phyloP scores from a whole-genome alignment of 805 yeast genomes.

The Candida chilensis region DNA sequence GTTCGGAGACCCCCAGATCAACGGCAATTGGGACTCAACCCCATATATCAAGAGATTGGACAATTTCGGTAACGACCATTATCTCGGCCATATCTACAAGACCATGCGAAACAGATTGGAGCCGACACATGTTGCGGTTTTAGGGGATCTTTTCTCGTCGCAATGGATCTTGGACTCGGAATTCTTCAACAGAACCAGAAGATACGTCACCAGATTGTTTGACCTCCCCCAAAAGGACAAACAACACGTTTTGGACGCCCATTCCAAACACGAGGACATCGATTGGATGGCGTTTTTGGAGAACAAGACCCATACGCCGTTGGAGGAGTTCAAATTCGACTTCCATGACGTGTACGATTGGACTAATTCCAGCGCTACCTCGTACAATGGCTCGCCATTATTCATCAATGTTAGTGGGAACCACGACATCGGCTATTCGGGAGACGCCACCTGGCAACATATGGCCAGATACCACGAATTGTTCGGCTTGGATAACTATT shows the following conservation, averaged over 20 bases:
- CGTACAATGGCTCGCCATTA: slow-evolving; percentile 42
- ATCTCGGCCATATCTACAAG: slow-evolving; percentile 73
- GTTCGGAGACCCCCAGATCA: slow-evolving; percentile 95
- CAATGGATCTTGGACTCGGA: slow-evolving; percentile 93
- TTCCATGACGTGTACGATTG: slow-evolving; percentile 61
- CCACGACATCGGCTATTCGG: slow-evolving; percentile 93
- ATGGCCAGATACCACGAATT: slow-evolving; percentile 65
- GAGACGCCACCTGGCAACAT: slow-evolving; percentile 90
- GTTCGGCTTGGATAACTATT: slow-evolving; percentile 83
- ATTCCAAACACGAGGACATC: slow-evolving; percentile 38
- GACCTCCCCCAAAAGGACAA: slow-evolving; percentile 47
- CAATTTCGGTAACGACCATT: slow-evolving; percentile 83
- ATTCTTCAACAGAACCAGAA: slow-evolving; percentile 66
- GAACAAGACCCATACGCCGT: slow-evolving; percentile 14
- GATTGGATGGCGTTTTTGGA: slow-evolving; percentile 43
- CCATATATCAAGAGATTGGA: slow-evolving; percentile 70
- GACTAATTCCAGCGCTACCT: slow-evolving; percentile 28
- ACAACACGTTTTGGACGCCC: slow-evolving; percentile 35
- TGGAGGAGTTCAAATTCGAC: slow-evolving; percentile 33
- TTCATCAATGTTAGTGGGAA: slow-evolving; percentile 87
- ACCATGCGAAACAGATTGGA: slow-evolving; percentile 52
- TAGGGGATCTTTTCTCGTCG: slow-evolving; percentile 89
- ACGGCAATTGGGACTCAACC: slow-evolving; percentile 74
- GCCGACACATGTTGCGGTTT: slow-evolving; percentile 79
- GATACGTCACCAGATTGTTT: slow-evolving; percentile 66